These are phyloP conservation scores for Calonectria pauciramosa DNA, from an alignment of 2,329 filamentous ascomycete genomes.

Conservation along the genomic window DNA sequence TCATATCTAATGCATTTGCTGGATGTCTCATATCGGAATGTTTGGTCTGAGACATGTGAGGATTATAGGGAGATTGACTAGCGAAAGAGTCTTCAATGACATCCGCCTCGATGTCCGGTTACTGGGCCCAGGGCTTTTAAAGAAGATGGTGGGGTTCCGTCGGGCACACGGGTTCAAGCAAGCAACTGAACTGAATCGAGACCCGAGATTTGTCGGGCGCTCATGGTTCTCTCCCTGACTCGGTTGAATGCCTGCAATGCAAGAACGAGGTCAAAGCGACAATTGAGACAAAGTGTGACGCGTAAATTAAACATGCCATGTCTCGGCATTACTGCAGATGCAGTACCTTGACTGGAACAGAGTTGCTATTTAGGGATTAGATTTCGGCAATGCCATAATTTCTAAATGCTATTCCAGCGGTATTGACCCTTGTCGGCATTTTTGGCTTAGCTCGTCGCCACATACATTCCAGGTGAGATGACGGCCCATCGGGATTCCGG, in stretches of 20 bases:
- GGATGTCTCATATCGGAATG: not conserved
- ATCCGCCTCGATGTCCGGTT: no score
- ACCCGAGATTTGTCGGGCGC: not conserved
- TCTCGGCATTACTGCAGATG: conserved; percentile 5
- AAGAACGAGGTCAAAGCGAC: not conserved
- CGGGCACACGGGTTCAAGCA: not conserved
- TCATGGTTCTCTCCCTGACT: not conserved
- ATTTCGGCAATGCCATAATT: not conserved
- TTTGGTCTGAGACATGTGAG: not conserved
- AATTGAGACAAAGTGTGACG: not conserved
- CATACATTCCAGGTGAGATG: not conserved
- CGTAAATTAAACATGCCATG: not conserved
- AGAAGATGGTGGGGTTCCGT: not conserved
- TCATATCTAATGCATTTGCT: not conserved
- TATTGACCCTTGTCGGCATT: not conserved
- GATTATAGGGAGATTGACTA: not conserved
- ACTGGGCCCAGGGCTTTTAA: no score
- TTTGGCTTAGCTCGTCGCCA: not conserved
- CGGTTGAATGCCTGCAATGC: not conserved
- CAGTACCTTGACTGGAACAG: not conserved
- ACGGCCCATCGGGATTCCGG: conserved; percentile 6
- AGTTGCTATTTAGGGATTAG: not conserved
- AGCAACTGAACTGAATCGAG: not conserved
- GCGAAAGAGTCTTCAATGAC: no score
- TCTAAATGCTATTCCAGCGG: not conserved